Percentiles rank a stretch among this genome's conserved stretches.
Conservation (phyloP, 106 monocot genomes). For the Dendrobium nobile region DNA sequence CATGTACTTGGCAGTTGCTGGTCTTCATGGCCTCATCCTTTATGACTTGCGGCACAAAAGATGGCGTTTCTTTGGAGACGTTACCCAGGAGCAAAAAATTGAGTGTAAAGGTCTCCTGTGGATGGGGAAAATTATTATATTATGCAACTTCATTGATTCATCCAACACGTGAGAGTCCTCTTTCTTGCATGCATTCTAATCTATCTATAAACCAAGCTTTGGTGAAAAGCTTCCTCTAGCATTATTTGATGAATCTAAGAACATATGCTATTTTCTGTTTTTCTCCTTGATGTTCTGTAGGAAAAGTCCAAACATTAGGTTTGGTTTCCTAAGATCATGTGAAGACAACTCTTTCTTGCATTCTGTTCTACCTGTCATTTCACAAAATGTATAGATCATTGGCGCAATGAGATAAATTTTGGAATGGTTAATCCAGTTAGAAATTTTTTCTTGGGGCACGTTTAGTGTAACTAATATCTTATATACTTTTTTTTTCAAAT, state of each 20-base stretch:
- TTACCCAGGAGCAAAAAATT: slow-evolving; percentile 95
- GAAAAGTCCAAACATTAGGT: background rate
- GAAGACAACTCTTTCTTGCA: background rate
- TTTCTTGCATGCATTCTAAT: slow-evolving; percentile 7
- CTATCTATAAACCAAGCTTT: background rate
- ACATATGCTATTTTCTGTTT: background rate
- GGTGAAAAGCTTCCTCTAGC: background rate
- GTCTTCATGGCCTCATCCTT: slow-evolving; percentile 80
- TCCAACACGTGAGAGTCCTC: slow-evolving; percentile 62
- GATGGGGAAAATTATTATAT: slow-evolving; percentile 90
- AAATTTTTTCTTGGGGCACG: background rate
- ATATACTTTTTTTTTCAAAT: background rate
- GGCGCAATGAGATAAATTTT: background rate
- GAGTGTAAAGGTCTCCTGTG: slow-evolving; percentile 94
- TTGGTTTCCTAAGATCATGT: background rate
- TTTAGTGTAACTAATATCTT: background rate
- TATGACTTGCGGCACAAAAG: slow-evolving; percentile 87
- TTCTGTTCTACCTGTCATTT: background rate
- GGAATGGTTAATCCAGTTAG: background rate
- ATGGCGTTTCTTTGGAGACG: slow-evolving; percentile 98
- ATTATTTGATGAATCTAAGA: background rate
- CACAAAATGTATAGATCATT: background rate
- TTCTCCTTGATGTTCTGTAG: background rate
- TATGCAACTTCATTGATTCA: slow-evolving; percentile 86
- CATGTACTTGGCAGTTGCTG: slow-evolving; percentile 88